Conservation (phyloP, 108 stramenopile genomes). For the Epithemia pelagica region DNA sequence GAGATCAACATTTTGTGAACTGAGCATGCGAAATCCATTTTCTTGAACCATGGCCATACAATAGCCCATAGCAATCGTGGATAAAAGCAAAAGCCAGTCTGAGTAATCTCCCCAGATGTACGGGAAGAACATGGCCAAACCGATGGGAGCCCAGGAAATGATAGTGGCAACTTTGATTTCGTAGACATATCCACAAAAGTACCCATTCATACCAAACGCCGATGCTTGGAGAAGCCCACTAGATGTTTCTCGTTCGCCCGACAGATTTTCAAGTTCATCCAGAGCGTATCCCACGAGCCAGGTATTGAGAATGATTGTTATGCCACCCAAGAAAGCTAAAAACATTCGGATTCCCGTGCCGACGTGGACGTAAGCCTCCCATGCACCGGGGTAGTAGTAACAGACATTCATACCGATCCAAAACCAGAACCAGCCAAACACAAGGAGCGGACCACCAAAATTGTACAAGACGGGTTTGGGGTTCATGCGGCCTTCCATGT, state of each 20-base stretch:
- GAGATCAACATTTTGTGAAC: constrained; percentile 35
- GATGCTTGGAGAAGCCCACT: not conserved
- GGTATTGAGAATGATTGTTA: not conserved
- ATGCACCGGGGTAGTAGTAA: not conserved
- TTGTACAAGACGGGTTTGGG: not conserved
- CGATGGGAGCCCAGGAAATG: not conserved
- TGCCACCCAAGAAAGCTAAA: not conserved
- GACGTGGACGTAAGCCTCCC: not conserved
- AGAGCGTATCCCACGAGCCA: not conserved
- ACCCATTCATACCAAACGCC: not conserved
- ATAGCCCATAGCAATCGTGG: constrained; percentile 12
- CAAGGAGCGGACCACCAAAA: not conserved
- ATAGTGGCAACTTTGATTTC: not conserved
- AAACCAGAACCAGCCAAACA: constrained; percentile 1
- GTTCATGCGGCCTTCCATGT: not conserved
- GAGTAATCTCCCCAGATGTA: not conserved
- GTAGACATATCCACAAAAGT: not conserved
- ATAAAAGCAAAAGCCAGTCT: not conserved
- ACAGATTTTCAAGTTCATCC: not conserved
- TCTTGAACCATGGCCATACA: constrained; percentile 37
- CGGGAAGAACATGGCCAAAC: not conserved
- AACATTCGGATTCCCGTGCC: not conserved
- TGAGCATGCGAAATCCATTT: constrained; percentile 20
- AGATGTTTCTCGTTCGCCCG: not conserved
- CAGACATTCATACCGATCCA: not conserved